These are phyloP conservation scores for Aureobasidium sp. DNA, from an alignment of 2,329 filamentous ascomycete species.

Conservation along the genomic window DNA sequence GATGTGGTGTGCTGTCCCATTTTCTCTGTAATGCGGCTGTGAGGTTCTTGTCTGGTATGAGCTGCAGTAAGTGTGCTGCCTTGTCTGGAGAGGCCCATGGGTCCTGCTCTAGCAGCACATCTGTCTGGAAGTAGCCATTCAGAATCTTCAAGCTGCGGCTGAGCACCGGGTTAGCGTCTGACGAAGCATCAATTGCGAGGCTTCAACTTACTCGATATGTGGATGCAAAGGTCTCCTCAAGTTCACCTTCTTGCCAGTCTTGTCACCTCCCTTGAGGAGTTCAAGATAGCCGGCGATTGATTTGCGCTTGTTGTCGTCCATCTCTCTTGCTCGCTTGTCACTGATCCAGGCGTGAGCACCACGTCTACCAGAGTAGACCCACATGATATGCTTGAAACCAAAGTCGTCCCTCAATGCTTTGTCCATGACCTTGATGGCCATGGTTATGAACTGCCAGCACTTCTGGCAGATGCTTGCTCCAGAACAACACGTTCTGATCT, in stretches of 20 bases:
- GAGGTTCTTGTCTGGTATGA: slow-evolving; percentile 73
- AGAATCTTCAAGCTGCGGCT: slow-evolving; percentile 79
- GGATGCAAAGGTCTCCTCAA: slow-evolving; percentile 78
- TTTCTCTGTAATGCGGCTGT: slow-evolving; percentile 76
- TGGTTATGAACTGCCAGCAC: slow-evolving; percentile 96
- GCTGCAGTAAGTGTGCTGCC: slow-evolving; percentile 67
- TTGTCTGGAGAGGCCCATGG: slow-evolving; percentile 67
- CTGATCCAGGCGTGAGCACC: slow-evolving; percentile 98
- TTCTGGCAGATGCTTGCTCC: slow-evolving; percentile 89
- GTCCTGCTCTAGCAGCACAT: slow-evolving; percentile 76
- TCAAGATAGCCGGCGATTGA: slow-evolving; percentile 87
- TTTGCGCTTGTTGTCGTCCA: slow-evolving; percentile 78
- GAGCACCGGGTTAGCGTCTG: neutral
- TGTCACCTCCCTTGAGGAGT: slow-evolving; percentile 75
- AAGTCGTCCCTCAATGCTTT: slow-evolving; percentile 84
- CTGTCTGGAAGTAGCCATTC: slow-evolving; percentile 71
- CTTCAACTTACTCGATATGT: slow-evolving; percentile 59
- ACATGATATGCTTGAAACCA: slow-evolving; percentile 92
- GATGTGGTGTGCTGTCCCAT: slow-evolving; percentile 76
- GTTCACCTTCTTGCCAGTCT: slow-evolving; percentile 81
- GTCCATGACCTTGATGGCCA: slow-evolving; percentile 93
- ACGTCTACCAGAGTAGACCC: slow-evolving; percentile 96
- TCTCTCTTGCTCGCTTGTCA: slow-evolving; percentile 71
- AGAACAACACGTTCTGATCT: slow-evolving; percentile 88
- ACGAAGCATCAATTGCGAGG: neutral